Evolutionary conservation across 202 grass and related monocot genomes (phyloP).

Genomic region (Musa balbisiana): DNA sequence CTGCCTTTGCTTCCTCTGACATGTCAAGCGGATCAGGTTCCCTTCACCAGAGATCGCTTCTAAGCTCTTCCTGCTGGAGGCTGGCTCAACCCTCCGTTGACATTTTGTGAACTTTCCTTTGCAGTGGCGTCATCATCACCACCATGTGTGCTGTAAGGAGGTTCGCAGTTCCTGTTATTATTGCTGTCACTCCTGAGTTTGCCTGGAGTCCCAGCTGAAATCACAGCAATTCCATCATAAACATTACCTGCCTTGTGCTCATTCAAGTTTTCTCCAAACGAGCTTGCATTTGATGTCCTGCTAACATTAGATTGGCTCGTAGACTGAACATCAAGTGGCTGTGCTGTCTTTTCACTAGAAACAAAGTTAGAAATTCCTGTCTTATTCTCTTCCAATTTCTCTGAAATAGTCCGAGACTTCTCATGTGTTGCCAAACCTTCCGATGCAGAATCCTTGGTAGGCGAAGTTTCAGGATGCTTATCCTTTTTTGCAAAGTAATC

Average conservation of each 20-base stretch:
- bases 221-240: neutral
- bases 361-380: slow-evolving; percentile 6
- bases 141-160: slow-evolving; percentile 11
- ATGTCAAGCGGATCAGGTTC: slow-evolving; percentile 87
- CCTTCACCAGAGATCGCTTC: slow-evolving; percentile 72
- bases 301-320: slow-evolving; percentile 20
- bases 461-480: slow-evolving; percentile 15
- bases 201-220: slow-evolving; percentile 32
- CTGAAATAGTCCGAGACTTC: neutral
- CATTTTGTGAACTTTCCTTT: slow-evolving; percentile 25
- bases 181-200: slow-evolving; percentile 22
- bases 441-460: slow-evolving; percentile 12
- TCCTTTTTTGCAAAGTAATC: slow-evolving; percentile 91
- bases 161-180: slow-evolving; percentile 18
- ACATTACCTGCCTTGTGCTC: neutral
- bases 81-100: slow-evolving; percentile 26
- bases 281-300: slow-evolving; percentile 20
- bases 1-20: slow-evolving; percentile 95
- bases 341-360: slow-evolving; percentile 19
- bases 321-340: neutral
- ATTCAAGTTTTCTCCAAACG: slow-evolving; percentile 20
- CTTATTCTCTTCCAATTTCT: neutral
- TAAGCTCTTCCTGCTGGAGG: slow-evolving; percentile 48
- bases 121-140: slow-evolving; percentile 2
- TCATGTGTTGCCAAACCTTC: slow-evolving; percentile 30